Base-by-base conservation (phyloP, 352 stramenopile species). In the Halophytophthora polymorphica region DNA sequence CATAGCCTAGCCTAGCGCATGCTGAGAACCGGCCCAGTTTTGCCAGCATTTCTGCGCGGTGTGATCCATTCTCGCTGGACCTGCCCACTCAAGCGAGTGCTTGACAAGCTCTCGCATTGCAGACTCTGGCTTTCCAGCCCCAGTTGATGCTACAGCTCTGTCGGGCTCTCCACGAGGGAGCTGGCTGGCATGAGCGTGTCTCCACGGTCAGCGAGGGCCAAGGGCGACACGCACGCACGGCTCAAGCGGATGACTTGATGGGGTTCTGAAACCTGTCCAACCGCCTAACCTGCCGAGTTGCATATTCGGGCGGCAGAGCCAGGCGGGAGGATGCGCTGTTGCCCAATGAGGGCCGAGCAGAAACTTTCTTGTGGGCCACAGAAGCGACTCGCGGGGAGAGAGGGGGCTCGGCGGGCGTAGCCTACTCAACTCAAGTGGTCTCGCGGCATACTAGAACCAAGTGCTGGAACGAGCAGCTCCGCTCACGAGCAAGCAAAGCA, bases 401-500 rank as follows among this genome's bases (percentile, higher is more conserved):
- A 34, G 19, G 17, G 34, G 12, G 18, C 2, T 8, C 34, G 7
- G 1, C 6, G 41, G 11, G 14, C 3, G 18, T 29, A 1, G 3
- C 28, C 14, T 10, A 6, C 6, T 28, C 25, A 23, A 46, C 13
- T 17, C 17, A 23, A 36, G 18, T 34, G 31, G 22, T 14, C 41
- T 15, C 22, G 17, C 28, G 12, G 38, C 31, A 47, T 55, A 47
- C 25, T 41, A 13, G 25, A 8, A 13, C 18, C 47, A 53, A 53
- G 47, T 53, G 36, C 19, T 31, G 4, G 8, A 31, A 8, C 4
- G 25, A 31, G 25, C 25, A 31, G 25, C 25, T 8, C 25, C 17
- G 19, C 22, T 7, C 37, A 14, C 41, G 6, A 61, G 57, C 57
- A 66, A 66, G 58, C 58, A 66, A 65, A 35, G 29, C 42, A 10